A percentile compares a stretch with the other conserved stretches of the same genome.
Evolutionary conservation across 2,329 filamentous ascomycete genomes (phyloP).

Genomic region (Fusarium cicatricum): DNA sequence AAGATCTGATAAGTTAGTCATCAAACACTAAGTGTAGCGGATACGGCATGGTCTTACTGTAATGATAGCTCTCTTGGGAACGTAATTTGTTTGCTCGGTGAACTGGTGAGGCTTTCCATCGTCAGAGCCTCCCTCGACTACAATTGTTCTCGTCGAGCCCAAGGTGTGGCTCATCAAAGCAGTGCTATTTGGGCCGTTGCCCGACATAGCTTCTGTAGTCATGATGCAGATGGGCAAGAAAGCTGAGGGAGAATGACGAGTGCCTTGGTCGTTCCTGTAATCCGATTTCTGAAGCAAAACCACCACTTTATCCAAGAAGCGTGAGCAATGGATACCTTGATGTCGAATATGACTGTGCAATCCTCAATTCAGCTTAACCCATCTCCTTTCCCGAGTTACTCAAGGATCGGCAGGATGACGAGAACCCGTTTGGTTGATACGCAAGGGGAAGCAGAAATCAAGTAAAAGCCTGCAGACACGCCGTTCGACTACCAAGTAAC

Average conservation of each 20-base stretch:
- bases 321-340: neutral
- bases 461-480: neutral
- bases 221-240: neutral
- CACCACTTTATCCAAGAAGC: constrained; percentile 1
- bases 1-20: constrained; percentile 56
- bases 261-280: no score
- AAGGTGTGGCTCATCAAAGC: constrained; percentile 12
- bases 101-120: constrained; percentile 47
- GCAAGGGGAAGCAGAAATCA: no score
- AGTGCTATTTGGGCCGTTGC: neutral
- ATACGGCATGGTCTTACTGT: constrained; percentile 48
- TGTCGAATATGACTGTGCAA: no score
- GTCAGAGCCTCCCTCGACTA: constrained; percentile 22
- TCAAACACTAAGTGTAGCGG: accelerated
- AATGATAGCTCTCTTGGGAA: constrained; percentile 59
- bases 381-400: neutral
- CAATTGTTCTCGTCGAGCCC: constrained; percentile 8
- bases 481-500: constrained; percentile 10
- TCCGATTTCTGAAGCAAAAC: neutral
- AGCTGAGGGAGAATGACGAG: neutral
- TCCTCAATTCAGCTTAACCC: neutral
- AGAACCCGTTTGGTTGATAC: constrained; percentile 23
- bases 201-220: neutral
- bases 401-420: constrained; percentile 10
- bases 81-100: constrained; percentile 66